Conservation (phyloP, 2,329 filamentous ascomycete genomes). For the Tolypocladium amazonense region DNA sequence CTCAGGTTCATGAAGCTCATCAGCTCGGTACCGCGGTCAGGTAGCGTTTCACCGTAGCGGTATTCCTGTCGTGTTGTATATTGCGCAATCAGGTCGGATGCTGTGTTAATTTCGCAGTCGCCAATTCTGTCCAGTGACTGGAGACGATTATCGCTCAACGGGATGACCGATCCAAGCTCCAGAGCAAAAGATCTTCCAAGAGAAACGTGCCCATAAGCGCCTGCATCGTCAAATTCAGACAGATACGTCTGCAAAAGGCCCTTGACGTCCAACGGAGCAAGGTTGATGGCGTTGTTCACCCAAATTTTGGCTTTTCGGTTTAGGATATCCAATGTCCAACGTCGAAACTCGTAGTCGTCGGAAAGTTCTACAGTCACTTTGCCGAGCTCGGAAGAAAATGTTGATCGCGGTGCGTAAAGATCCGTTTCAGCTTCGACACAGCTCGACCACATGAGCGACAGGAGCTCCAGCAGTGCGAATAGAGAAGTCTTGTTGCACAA, state of each 20-base stretch:
- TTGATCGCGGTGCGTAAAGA: constrained; percentile 77
- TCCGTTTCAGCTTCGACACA: constrained; percentile 93
- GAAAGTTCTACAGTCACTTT: constrained; percentile 82
- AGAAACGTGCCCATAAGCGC: constrained; percentile 81
- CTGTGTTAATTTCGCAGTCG: constrained; percentile 72
- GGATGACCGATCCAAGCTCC: constrained; percentile 82
- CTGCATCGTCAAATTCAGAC: constrained; percentile 88
- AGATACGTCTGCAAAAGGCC: constrained; percentile 92
- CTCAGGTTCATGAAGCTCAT: constrained; percentile 48
- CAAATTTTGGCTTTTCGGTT: constrained; percentile 68
- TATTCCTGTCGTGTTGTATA: constrained; percentile 97
- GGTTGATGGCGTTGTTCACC: constrained; percentile 69
- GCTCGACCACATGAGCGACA: constrained; percentile 90
- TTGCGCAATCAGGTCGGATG: constrained; percentile 91
- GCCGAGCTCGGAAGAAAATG: constrained; percentile 66
- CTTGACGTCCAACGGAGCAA: constrained; percentile 89
- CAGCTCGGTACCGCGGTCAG: constrained; percentile 58
- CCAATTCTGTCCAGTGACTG: constrained; percentile 69
- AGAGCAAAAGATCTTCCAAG: constrained; percentile 89
- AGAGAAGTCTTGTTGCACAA: constrained; percentile 84
- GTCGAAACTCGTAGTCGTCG: constrained; percentile 78
- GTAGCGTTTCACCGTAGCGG: constrained; percentile 68
- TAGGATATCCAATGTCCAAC: constrained; percentile 66
- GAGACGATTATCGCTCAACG: constrained; percentile 75
- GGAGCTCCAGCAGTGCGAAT: constrained; percentile 82